phyloP scores from a whole-genome alignment of 2,329 filamentous ascomycete species.

The Fusarium hostae region DNA sequence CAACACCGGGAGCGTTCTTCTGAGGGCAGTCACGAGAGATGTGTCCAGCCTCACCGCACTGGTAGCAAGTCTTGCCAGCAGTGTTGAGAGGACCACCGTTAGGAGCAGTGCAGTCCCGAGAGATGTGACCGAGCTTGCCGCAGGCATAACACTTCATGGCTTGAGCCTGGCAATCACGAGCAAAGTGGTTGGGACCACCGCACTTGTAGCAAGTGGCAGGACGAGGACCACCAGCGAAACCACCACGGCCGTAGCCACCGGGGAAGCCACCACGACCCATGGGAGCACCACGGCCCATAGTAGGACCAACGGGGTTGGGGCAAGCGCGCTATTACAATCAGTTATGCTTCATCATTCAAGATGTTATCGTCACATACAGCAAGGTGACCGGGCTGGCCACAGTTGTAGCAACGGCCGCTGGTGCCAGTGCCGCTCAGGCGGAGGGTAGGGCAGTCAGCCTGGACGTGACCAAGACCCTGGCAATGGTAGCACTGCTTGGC shows the following conservation, averaged over 20 bases:
- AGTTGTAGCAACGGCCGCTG: constrained; percentile 95
- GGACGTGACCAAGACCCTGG: constrained; percentile 97
- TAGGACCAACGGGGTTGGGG: constrained; percentile 74
- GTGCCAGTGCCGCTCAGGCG: constrained; percentile 85
- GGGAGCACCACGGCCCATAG: constrained; percentile 73
- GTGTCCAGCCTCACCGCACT: constrained; percentile 94
- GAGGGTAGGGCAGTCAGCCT: constrained; percentile 97
- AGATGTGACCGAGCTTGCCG: constrained; percentile 95
- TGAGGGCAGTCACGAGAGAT: constrained; percentile 94
- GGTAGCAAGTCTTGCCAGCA: constrained; percentile 98
- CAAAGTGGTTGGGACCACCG: constrained; percentile 94
- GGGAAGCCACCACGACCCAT: constrained; percentile 77
- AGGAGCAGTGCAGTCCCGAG: constrained; percentile 91
- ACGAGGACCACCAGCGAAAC: constrained; percentile 75
- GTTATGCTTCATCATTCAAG: not conserved
- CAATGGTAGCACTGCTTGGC: constrained; percentile 99
- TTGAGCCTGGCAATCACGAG: constrained; percentile 97
- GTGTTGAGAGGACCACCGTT: constrained; percentile 97
- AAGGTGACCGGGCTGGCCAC: constrained; percentile 91
- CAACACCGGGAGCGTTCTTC: constrained; percentile 63
- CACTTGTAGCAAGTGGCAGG: constrained; percentile 80
- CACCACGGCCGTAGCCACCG: constrained; percentile 74
- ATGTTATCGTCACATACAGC: constrained; percentile 68
- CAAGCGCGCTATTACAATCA: constrained; percentile 74
- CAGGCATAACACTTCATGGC: constrained; percentile 99